phyloP scores from a whole-genome alignment of 2,329 filamentous ascomycete genomes.

The Pseudocercospora fuligena region DNA sequence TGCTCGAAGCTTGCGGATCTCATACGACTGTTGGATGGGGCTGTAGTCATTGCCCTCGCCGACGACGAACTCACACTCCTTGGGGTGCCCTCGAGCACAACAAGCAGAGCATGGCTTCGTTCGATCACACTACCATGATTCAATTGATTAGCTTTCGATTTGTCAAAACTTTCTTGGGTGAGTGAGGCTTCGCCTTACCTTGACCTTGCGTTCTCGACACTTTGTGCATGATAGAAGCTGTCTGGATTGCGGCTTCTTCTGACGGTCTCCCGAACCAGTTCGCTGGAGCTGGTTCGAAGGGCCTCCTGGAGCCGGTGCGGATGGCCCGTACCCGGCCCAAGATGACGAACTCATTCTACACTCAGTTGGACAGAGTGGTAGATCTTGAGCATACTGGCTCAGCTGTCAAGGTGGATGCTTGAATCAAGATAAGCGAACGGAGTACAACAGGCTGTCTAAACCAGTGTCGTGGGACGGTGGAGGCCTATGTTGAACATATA shows the following conservation, averaged over 20 bases:
- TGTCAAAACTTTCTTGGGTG: not conserved
- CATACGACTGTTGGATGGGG: constrained; percentile 54
- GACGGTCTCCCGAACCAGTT: constrained; percentile 38
- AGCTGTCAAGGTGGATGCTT: constrained; percentile 28
- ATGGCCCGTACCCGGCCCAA: constrained; percentile 36
- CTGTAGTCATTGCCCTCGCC: constrained; percentile 53
- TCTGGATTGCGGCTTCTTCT: constrained; percentile 48
- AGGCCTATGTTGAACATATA: constrained; percentile 31
- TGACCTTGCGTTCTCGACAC: constrained; percentile 55
- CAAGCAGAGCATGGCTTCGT: constrained; percentile 56
- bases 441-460: constrained; percentile 37
- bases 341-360: constrained; percentile 36
- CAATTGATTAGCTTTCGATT: constrained; percentile 18
- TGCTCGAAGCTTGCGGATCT: constrained; percentile 51
- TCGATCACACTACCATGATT: constrained; percentile 49
- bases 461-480: constrained; percentile 33
- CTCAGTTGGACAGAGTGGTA: constrained; percentile 18
- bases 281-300: constrained; percentile 30
- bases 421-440: constrained; percentile 38
- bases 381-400: constrained; percentile 22
- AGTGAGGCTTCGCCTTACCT: constrained; percentile 41
- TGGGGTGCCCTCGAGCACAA: constrained; percentile 53
- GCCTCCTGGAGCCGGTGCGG: constrained; percentile 28
- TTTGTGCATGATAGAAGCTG: constrained; percentile 56
- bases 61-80: constrained; percentile 53